phyloP scores from a whole-genome alignment of 768 basidiomycete species.

The Antrodiella citrinella region DNA sequence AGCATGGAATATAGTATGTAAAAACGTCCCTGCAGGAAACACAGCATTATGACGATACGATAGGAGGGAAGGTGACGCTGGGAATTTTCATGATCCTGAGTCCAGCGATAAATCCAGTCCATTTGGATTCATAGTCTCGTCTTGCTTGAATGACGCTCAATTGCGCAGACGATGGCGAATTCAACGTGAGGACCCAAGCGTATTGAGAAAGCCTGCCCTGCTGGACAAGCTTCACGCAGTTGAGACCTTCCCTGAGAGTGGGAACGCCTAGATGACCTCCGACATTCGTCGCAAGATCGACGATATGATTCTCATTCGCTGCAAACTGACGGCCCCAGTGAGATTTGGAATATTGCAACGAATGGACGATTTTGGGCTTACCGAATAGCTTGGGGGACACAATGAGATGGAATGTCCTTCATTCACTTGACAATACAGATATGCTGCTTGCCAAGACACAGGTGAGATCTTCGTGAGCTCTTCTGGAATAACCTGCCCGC shows the following conservation, averaged over 20 bases:
- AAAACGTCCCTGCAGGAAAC: too few relatives aligned
- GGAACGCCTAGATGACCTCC: not conserved
- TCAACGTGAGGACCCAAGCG: not conserved
- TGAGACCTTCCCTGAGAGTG: not conserved
- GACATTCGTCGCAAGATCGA: too few relatives aligned
- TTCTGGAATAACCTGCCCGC: not conserved
- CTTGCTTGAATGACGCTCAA: constrained; percentile 1
- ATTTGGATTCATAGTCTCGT: not conserved
- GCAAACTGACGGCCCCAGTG: too few relatives aligned
- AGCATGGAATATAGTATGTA: too few relatives aligned
- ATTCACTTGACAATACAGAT: not conserved
- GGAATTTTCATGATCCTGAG: not conserved
- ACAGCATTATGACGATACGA: too few relatives aligned
- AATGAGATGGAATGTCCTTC: not conserved
- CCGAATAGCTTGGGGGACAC: not conserved
- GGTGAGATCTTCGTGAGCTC: not conserved
- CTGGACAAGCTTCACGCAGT: not conserved
- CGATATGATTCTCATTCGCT: too few relatives aligned
- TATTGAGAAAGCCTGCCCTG: not conserved
- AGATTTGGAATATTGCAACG: too few relatives aligned
- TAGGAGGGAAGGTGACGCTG: not conserved
- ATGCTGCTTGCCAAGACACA: not conserved
- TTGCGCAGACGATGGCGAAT: not conserved
- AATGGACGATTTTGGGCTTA: too few relatives aligned
- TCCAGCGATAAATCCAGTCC: not conserved